A percentile compares a stretch with the other conserved stretches of the same genome.
phyloP scores from a whole-genome alignment of 2,329 filamentous ascomycete species.

The Calonectria ilicicola region DNA sequence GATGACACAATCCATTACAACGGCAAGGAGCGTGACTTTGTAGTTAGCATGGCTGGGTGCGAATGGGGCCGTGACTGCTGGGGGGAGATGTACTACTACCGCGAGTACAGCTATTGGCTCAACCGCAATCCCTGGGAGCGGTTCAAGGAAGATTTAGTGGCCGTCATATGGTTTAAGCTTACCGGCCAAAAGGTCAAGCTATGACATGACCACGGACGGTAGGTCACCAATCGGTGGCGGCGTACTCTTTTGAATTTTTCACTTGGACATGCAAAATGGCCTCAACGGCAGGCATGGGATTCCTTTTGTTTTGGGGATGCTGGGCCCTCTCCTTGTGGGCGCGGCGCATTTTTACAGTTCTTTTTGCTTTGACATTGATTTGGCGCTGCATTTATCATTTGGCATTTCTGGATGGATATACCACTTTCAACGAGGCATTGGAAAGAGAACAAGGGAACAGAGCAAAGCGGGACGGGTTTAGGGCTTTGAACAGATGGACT shows the following conservation, averaged over 20 bases:
- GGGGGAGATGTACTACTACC: conserved; percentile 97
- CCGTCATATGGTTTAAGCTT: conserved; percentile 72
- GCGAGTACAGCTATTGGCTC: conserved; percentile 88
- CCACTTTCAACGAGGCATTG: conserved; percentile 18
- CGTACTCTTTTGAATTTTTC: conserved; percentile 9
- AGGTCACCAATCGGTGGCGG: not conserved
- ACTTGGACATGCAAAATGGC: not conserved
- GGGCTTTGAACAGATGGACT: not conserved
- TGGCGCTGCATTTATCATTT: conserved; percentile 19
- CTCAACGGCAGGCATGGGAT: not conserved
- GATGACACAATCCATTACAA: conserved; percentile 79
- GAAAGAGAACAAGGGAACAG: conserved; percentile 11
- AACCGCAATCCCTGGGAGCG: conserved; percentile 87
- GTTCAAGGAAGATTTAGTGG: conserved; percentile 76
- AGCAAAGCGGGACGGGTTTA: not conserved
- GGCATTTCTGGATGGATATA: conserved; percentile 24
- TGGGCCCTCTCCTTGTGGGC: not conserved
- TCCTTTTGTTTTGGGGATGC: not conserved
- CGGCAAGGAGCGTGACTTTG: conserved; percentile 86
- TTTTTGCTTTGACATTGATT: conserved; percentile 2
- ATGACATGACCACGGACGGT: conserved; percentile 42
- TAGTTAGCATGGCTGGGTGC: conserved; percentile 99
- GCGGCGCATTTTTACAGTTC: conserved; percentile 1
- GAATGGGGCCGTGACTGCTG: conserved; percentile 98
- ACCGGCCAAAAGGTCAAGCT: conserved; percentile 72